phyloP scores from a whole-genome alignment of 1,139 yeast species.

The Scheffersomyces lignicola region DNA sequence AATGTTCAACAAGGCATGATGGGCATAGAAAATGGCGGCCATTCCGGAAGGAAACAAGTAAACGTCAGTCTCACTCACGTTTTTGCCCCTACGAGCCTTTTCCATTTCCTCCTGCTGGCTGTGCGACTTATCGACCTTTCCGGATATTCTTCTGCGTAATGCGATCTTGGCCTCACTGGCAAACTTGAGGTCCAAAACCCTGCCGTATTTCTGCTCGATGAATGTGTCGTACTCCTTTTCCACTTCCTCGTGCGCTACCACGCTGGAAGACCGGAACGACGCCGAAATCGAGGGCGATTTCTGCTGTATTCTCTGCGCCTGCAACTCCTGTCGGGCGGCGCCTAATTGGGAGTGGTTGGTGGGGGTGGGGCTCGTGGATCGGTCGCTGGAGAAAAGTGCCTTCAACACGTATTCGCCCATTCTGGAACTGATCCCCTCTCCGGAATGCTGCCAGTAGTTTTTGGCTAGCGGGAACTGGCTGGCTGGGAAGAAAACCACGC shows the following conservation, averaged over 20 bases:
- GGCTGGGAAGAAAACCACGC: constrained; percentile 73
- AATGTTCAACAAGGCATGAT: constrained; percentile 55
- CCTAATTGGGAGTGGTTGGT: constrained; percentile 12
- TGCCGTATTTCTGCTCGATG: constrained; percentile 87
- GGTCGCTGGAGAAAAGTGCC: constrained; percentile 48
- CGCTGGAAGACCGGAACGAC: constrained; percentile 20
- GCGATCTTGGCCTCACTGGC: constrained; percentile 76
- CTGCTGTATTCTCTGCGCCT: constrained; percentile 38
- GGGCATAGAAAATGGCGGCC: constrained; percentile 88
- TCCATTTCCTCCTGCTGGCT: constrained; percentile 33
- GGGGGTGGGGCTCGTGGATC: background rate
- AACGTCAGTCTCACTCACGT: constrained; percentile 61
- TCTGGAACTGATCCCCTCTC: constrained; percentile 91
- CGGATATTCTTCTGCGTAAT: constrained; percentile 72
- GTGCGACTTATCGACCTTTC: constrained; percentile 53
- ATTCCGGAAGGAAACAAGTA: constrained; percentile 88
- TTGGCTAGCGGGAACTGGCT: constrained; percentile 63
- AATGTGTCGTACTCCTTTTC: constrained; percentile 63
- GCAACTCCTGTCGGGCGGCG: constrained; percentile 34
- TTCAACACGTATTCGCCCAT: constrained; percentile 80
- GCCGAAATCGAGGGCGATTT: constrained; percentile 35
- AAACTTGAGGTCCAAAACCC: constrained; percentile 77
- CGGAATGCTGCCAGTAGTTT: constrained; percentile 94
- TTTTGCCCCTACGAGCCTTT: constrained; percentile 31
- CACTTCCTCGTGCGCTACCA: constrained; percentile 28